Conservation (phyloP, 495 filamentous ascomycete genomes). For the Penicillium verhagenii region DNA sequence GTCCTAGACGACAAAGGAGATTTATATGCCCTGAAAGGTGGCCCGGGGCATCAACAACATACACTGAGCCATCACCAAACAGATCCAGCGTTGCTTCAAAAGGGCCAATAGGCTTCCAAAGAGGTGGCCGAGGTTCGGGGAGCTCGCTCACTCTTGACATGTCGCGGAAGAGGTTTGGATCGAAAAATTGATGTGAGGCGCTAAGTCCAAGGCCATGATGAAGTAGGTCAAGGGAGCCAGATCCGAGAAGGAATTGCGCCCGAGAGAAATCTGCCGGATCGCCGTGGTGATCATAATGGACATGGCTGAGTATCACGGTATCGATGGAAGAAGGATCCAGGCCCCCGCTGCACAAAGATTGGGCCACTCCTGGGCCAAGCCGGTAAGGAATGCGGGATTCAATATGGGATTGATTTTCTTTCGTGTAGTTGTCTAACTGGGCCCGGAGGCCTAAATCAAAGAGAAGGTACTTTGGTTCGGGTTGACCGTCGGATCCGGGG, state of each 20-base stretch:
- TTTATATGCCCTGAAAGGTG: neutral
- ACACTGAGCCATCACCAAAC: neutral
- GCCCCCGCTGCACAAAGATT: neutral
- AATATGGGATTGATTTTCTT: neutral
- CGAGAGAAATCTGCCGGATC: neutral
- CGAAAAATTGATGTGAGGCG: too few species aligned
- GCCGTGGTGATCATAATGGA: neutral
- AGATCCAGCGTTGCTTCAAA: neutral
- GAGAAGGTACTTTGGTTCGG: neutral
- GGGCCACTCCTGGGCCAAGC: neutral
- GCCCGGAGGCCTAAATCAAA: neutral
- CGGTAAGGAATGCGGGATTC: too few species aligned
- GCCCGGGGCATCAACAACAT: neutral
- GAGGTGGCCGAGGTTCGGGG: too few species aligned
- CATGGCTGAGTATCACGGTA: neutral
- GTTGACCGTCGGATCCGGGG: neutral
- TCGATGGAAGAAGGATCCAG: neutral
- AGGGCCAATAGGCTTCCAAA: neutral
- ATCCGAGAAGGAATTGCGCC: neutral
- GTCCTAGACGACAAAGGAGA: neutral
- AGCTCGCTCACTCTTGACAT: too few species aligned
- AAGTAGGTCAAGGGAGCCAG: neutral
- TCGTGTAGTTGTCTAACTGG: neutral
- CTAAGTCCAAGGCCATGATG: neutral
- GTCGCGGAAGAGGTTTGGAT: too few species aligned